phyloP scores from a whole-genome alignment of 306 rosid species.

The Cajanus cajan region DNA sequence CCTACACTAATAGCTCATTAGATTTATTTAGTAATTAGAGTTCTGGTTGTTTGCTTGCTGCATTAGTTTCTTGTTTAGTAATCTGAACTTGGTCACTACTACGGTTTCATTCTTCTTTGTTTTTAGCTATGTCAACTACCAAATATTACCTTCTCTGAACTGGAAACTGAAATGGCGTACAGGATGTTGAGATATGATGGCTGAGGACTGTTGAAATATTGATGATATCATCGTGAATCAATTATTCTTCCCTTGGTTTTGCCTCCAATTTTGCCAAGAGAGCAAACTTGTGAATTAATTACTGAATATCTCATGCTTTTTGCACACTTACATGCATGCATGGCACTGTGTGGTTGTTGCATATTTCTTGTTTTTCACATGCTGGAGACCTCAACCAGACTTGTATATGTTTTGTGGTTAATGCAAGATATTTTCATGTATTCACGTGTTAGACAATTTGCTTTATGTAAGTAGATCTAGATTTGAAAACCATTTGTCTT shows the following conservation, averaged over 20 bases:
- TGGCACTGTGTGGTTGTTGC: not conserved
- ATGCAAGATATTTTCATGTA: constrained; percentile 13
- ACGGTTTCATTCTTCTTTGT: not conserved
- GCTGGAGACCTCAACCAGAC: constrained; percentile 3
- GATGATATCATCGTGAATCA: not conserved
- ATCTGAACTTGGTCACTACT: not conserved
- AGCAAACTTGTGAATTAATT: not conserved
- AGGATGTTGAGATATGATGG: not conserved
- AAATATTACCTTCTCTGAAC: not conserved
- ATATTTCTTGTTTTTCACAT: not conserved
- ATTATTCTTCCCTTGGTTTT: not conserved
- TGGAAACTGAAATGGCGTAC: constrained; percentile 3
- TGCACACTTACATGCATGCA: not conserved
- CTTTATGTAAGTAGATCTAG: not conserved
- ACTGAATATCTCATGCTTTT: constrained; percentile 13
- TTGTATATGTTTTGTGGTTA: constrained; percentile 12
- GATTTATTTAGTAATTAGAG: not conserved
- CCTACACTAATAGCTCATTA: constrained; percentile 6
- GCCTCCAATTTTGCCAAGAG: not conserved
- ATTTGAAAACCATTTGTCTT: not conserved
- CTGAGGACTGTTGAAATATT: constrained; percentile 12
- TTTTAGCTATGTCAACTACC: not conserved
- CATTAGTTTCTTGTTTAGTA: constrained; percentile 1
- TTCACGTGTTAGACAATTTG: not conserved
- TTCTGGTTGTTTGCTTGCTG: not conserved